Evolutionary conservation across 2,329 filamentous ascomycete genomes (phyloP).

Genomic region (Boeremia exigua): DNA sequence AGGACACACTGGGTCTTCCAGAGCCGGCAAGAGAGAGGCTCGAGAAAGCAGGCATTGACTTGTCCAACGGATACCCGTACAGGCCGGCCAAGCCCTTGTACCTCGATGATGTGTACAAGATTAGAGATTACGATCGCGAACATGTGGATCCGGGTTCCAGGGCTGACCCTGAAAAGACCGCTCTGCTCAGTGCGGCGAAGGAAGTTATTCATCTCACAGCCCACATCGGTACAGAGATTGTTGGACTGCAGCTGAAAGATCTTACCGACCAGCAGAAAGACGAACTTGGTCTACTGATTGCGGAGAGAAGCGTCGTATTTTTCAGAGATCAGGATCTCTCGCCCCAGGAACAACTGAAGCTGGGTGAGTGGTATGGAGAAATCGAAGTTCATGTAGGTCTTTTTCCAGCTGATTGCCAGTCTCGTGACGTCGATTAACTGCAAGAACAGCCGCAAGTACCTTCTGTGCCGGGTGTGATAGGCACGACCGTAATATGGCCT

Average conservation of each 20-base stretch:
- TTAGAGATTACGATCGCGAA: slow-evolving; percentile 57
- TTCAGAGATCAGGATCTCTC: slow-evolving; percentile 58
- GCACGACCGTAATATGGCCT: slow-evolving; percentile 72
- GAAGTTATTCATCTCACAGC: slow-evolving; percentile 50
- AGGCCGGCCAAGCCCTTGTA: slow-evolving; percentile 71
- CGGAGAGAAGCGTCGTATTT: slow-evolving; percentile 54
- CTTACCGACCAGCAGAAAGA: slow-evolving; percentile 57
- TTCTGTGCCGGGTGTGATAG: slow-evolving; percentile 70
- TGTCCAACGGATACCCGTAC: slow-evolving; percentile 74
- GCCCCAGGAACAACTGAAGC: slow-evolving; percentile 39
- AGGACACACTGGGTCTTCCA: slow-evolving; percentile 70
- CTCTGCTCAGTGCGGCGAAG: slow-evolving; percentile 45
- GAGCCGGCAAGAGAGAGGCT: slow-evolving; percentile 63
- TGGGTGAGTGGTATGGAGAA: slow-evolving; percentile 53
- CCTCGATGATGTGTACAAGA: slow-evolving; percentile 71
- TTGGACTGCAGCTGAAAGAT: slow-evolving; percentile 55
- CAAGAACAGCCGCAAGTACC: slow-evolving; percentile 68
- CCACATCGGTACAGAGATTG: slow-evolving; percentile 48
- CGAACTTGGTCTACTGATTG: slow-evolving; percentile 54
- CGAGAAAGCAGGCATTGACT: slow-evolving; percentile 71
- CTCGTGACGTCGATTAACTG: not conserved
- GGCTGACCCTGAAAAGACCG: slow-evolving; percentile 58
- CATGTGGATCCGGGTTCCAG: slow-evolving; percentile 52
- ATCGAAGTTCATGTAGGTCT: slow-evolving; percentile 69
- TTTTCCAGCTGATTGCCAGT: not conserved